Base-by-base conservation (phyloP, 164 flowering plant genomes). In the Cinnamomum micranthum region DNA sequence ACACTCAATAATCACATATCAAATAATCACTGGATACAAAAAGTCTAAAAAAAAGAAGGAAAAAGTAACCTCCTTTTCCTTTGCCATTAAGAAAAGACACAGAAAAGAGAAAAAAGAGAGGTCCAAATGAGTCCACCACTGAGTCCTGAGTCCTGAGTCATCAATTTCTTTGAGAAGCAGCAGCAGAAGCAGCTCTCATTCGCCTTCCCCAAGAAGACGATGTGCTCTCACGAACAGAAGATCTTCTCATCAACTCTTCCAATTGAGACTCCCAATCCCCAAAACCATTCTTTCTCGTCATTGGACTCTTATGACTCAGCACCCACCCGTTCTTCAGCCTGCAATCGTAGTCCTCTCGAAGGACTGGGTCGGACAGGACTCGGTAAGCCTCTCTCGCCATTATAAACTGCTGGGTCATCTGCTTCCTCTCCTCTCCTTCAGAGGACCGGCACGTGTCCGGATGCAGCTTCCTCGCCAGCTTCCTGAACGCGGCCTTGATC, bases 401-500 rank as follows among this genome's bases (percentile, higher is more conserved):
- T 4, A 75, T 68, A 55, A 69, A 75, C 59, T 58, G 72, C 66
- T 69, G 22, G 17, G 77, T 69, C 33, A 11, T 58, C 2, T 55
- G 10, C 19, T 66, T 64, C 66, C 25, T 68, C 28, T 24, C 14
- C 52, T 69, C n/a, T 50, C n/a, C 51, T 2, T 41, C 47, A 0
- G 10, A 41, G 13, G 72, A 50, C 22, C 59, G 55, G 17, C 77
- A 75, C 20, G 77, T 31, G 67, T 75, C 77, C 17, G 77, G 77
- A 64, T 75, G 77, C 52, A 71, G 69, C 25, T 9, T 22, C 58
- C 71, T 33, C 22, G 77, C 77, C 58, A 69, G 14, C 72, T 60
- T 55, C 55, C 77, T 25, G 55, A 41, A 75, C 33, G 77, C 77
- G 13, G 77, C 65, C 33, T 75, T 75, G 72, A 75, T 75, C 77